Evolutionary conservation across 1,284 basidiomycete genomes (phyloP).

Genomic region (Ganoderma sp.): DNA sequence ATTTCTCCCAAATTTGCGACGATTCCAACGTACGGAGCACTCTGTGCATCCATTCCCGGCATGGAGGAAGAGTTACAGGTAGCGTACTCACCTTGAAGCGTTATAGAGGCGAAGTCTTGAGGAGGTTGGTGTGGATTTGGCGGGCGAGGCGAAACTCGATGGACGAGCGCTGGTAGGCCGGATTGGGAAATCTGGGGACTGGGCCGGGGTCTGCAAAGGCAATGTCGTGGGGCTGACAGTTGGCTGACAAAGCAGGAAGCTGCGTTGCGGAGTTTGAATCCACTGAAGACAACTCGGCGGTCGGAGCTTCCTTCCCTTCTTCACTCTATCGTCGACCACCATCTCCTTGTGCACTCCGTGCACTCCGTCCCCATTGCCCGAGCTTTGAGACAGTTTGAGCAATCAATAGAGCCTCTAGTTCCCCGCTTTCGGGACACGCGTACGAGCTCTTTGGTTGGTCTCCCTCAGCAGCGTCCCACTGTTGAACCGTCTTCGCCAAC

Average conservation of each 20-base stretch:
- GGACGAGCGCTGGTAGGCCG: conserved; percentile 20
- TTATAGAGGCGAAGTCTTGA: conserved; percentile 38
- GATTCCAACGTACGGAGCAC: conserved; percentile 14
- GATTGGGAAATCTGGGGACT: conserved; percentile 27
- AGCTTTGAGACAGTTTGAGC: conserved; percentile 37
- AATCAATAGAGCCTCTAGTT: conserved; percentile 21
- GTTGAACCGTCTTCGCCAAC: conserved; percentile 22
- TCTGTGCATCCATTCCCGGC: conserved; percentile 11
- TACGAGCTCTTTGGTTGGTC: conserved; percentile 21
- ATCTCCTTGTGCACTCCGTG: conserved; percentile 39
- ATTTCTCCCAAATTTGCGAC: conserved; percentile 19
- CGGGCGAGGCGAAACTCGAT: conserved; percentile 23
- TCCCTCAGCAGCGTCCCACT: conserved; percentile 19
- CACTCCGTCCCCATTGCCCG: conserved; percentile 29
- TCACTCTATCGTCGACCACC: conserved; percentile 56
- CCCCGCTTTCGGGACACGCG: conserved; percentile 21
- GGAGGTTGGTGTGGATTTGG: conserved; percentile 38
- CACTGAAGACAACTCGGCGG: conserved; percentile 37
- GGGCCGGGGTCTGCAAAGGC: conserved; percentile 31
- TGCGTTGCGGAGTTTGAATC: conserved; percentile 39
- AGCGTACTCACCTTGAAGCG: conserved; percentile 41
- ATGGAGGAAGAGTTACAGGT: conserved; percentile 20
- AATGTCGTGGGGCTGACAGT: conserved; percentile 19
- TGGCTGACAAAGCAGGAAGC: conserved; percentile 19
- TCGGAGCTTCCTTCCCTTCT: conserved; percentile 38